Evolutionary conservation across 2,329 filamentous ascomycete genomes (phyloP).

Genomic region (Pseudogymnoascus sp.): DNA sequence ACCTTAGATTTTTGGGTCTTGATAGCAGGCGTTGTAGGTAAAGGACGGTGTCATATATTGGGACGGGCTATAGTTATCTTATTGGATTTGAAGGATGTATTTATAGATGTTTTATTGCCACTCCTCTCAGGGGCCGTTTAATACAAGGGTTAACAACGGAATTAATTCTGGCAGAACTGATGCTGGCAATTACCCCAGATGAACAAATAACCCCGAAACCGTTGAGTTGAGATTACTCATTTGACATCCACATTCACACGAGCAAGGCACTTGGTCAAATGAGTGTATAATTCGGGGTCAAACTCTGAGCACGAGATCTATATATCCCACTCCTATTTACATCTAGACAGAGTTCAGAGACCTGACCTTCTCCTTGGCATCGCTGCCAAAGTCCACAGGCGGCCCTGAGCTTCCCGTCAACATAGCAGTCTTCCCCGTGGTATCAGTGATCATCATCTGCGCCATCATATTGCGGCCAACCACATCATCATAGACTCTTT

Average conservation of each 20-base stretch:
- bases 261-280: not conserved
- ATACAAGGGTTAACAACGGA: not conserved
- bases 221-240: not conserved
- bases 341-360: slow-evolving; percentile 7
- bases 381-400: slow-evolving; percentile 15
- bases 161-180: not conserved
- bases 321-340: no score
- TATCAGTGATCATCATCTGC: slow-evolving; percentile 19
- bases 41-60: not conserved
- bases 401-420: slow-evolving; percentile 14
- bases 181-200: not conserved
- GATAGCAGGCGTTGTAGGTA: not conserved
- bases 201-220: not conserved
- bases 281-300: not conserved
- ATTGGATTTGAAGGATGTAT: not conserved
- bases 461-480: slow-evolving; percentile 18
- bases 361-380: slow-evolving; percentile 16
- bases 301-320: not conserved
- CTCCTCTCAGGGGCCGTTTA: not conserved
- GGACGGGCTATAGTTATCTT: not conserved
- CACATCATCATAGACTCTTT: slow-evolving; percentile 17
- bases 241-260: not conserved
- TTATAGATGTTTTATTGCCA: not conserved
- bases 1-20: not conserved
- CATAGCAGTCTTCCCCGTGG: slow-evolving; percentile 15